phyloP scores from a whole-genome alignment of 2,329 filamentous ascomycete species.

The Penicillium sp. region DNA sequence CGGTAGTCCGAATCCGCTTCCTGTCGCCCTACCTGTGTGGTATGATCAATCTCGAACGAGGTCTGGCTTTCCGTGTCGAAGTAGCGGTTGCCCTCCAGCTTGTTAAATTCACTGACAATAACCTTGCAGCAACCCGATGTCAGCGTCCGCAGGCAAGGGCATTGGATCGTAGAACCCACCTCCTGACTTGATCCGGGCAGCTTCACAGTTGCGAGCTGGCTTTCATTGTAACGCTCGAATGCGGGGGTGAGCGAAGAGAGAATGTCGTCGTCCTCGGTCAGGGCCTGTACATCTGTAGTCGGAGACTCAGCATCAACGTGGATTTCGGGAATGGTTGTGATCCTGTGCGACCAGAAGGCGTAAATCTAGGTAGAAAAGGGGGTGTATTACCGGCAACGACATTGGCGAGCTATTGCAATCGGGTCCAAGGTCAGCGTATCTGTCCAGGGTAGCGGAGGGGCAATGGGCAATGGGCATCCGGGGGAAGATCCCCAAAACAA shows the following conservation, averaged over 20 bases:
- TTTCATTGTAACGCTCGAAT: constrained; percentile 92
- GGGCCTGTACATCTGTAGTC: constrained; percentile 73
- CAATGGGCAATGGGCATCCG: too few species aligned
- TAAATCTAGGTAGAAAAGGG: constrained; percentile 8
- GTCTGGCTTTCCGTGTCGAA: constrained; percentile 84
- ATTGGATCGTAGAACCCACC: constrained; percentile 45
- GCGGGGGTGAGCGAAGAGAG: constrained; percentile 71
- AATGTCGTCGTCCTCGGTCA: constrained; percentile 67
- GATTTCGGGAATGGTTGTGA: constrained; percentile 5
- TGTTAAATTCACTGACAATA: constrained; percentile 81
- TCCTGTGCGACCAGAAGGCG: constrained; percentile 2
- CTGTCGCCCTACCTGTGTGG: constrained; percentile 56
- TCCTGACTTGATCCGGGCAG: constrained; percentile 77
- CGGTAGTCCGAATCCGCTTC: not conserved
- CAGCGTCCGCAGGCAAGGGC: constrained; percentile 7
- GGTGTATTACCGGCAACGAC: constrained; percentile 68
- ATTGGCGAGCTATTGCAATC: constrained; percentile 65
- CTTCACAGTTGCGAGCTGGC: constrained; percentile 84
- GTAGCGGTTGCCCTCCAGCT: constrained; percentile 73
- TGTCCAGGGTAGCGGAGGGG: constrained; percentile 8
- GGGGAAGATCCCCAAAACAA: constrained; percentile 4
- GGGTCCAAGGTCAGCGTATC: constrained; percentile 24
- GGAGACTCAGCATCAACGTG: constrained; percentile 15
- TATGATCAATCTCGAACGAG: constrained; percentile 84
- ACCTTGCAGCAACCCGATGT: constrained; percentile 43